Evolutionary conservation across 352 stramenopile genomes (phyloP).

Genomic region (Phytophthora macrochlamydospora): DNA sequence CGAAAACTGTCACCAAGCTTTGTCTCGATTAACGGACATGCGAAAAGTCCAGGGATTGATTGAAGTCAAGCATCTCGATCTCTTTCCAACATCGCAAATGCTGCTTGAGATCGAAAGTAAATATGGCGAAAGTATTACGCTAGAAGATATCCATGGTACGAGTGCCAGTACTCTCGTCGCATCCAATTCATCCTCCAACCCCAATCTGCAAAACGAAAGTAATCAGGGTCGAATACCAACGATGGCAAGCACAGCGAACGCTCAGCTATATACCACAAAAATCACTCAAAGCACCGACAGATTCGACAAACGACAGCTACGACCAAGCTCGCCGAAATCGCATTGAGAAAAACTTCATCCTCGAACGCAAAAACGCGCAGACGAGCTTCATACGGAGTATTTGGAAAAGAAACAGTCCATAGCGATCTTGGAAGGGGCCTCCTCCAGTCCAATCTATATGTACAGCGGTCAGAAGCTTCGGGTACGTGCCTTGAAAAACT

Average conservation of each 20-base stretch:
- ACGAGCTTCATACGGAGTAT: conserved; percentile 41
- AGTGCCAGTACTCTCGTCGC: conserved; percentile 5
- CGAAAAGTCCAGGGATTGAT: conserved; percentile 53
- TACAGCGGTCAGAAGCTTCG: conserved; percentile 90
- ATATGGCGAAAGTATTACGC: conserved; percentile 91
- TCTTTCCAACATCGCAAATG: conserved; percentile 82
- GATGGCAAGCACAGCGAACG: conserved; percentile 3
- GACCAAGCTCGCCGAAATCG: conserved; percentile 55
- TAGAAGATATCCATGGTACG: conserved; percentile 84
- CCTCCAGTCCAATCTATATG: conserved; percentile 64
- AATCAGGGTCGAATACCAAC: conserved; percentile 9
- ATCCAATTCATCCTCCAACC: conserved; percentile 8
- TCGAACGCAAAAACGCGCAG: conserved; percentile 43
- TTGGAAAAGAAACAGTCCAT: conserved; percentile 40
- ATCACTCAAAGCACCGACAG: conserved; percentile 72
- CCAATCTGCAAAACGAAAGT: conserved; percentile 12
- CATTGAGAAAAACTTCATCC: conserved; percentile 63
- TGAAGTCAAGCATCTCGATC: conserved; percentile 62
- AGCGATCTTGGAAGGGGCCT: conserved; percentile 33
- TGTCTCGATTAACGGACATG: conserved; percentile 73
- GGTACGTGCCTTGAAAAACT: conserved; percentile 29
- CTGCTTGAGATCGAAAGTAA: conserved; percentile 90
- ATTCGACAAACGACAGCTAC: conserved; percentile 72
- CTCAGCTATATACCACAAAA: conserved; percentile 12
- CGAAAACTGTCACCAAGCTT: conserved; percentile 77